phyloP scores from a whole-genome alignment of 805 yeast genomes.

The Yarrowia sp. region DNA sequence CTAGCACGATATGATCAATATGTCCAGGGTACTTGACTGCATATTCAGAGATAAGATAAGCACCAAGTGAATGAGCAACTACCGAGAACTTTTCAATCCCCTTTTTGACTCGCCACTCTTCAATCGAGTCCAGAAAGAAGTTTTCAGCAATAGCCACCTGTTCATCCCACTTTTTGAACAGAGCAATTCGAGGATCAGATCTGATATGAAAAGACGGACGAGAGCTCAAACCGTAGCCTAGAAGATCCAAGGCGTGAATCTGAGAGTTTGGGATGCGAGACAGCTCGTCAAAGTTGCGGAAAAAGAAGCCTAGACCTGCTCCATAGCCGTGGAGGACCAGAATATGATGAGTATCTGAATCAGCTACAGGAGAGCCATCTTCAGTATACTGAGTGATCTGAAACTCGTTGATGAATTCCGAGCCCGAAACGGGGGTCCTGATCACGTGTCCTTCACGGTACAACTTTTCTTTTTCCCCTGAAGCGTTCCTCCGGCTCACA shows the following conservation, averaged over 20 bases:
- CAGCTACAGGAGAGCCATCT: slow-evolving; percentile 26
- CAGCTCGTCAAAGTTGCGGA: slow-evolving; percentile 61
- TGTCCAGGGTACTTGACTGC: slow-evolving; percentile 58
- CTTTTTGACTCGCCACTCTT: slow-evolving; percentile 56
- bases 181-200: slow-evolving; percentile 31
- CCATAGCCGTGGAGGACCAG: slow-evolving; percentile 91
- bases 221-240: slow-evolving; percentile 88
- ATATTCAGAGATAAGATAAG: slow-evolving; percentile 71
- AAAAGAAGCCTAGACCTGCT: slow-evolving; percentile 81
- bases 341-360: slow-evolving; percentile 50
- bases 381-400: slow-evolving; percentile 42
- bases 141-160: slow-evolving; percentile 52
- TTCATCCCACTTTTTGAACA: slow-evolving; percentile 32
- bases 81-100: slow-evolving; percentile 53
- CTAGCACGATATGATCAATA: slow-evolving; percentile 66
- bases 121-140: slow-evolving; percentile 64
- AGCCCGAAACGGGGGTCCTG: slow-evolving; percentile 50
- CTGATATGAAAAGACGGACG: slow-evolving; percentile 57
- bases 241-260: slow-evolving; percentile 80
- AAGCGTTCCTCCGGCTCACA: neutral
- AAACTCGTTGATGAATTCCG: slow-evolving; percentile 71
- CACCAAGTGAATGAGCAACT: slow-evolving; percentile 90
- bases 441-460: slow-evolving; percentile 38
- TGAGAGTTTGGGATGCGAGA: slow-evolving; percentile 51
- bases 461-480: slow-evolving; percentile 26